Conservation (phyloP, 345 rosid genomes). For the Mercurialis annua region DNA sequence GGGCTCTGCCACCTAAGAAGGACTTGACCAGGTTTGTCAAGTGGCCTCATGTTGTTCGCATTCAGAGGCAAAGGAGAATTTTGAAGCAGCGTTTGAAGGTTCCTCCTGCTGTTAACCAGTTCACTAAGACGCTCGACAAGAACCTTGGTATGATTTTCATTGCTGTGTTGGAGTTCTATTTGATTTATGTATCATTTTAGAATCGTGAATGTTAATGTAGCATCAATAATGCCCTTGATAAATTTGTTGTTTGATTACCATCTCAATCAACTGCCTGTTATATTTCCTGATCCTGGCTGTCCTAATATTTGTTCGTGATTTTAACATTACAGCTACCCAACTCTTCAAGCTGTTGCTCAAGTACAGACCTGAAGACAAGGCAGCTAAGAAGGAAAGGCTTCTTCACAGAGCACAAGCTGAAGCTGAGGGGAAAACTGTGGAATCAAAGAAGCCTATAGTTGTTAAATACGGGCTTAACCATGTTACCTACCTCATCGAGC, state of each 20-base stretch:
- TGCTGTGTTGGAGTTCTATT: neutral
- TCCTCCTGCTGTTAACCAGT: slow-evolving; percentile 81
- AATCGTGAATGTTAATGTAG: neutral
- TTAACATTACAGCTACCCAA: slow-evolving; percentile 61
- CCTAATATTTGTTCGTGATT: neutral
- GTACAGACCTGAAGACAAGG: slow-evolving; percentile 68
- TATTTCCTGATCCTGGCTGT: no score
- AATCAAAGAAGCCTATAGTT: slow-evolving; percentile 63
- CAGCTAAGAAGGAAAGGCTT: slow-evolving; percentile 59
- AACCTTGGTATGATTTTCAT: slow-evolving; percentile 48
- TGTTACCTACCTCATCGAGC: slow-evolving; percentile 70
- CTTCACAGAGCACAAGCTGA: slow-evolving; percentile 57
- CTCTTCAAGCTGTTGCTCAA: slow-evolving; percentile 67
- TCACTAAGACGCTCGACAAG: slow-evolving; percentile 91
- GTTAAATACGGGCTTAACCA: slow-evolving; percentile 76
- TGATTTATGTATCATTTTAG: no score
- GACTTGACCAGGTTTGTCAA: slow-evolving; percentile 67
- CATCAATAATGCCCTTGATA: neutral
- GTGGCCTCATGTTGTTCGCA: slow-evolving; percentile 67
- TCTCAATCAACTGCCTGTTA: no score
- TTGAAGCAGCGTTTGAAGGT: slow-evolving; percentile 83
- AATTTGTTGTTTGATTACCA: neutral
- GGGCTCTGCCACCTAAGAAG: slow-evolving; percentile 85
- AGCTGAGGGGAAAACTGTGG: slow-evolving; percentile 55
- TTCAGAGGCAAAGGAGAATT: slow-evolving; percentile 79